Conservation (phyloP, 352 stramenopile genomes). For the Phytophthora idaei region DNA sequence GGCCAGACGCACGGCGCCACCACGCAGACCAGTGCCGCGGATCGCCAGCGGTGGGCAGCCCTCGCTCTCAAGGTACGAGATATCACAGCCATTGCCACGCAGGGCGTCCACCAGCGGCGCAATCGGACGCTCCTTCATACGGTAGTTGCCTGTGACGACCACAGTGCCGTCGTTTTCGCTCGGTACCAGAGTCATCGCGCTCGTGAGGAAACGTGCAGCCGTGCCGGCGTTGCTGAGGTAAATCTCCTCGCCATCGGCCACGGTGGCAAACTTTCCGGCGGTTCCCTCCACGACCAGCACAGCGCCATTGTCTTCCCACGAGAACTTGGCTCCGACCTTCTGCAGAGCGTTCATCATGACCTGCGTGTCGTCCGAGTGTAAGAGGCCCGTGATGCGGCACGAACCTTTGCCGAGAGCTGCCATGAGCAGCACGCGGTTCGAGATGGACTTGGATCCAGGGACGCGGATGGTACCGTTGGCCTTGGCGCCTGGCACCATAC, state of each 20-base stretch:
- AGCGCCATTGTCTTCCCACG: constrained; percentile 76
- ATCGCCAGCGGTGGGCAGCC: constrained; percentile 82
- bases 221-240: constrained; percentile 92
- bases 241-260: constrained; percentile 63
- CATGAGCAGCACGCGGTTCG: constrained; percentile 97
- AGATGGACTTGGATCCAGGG: constrained; percentile 98
- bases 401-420: constrained; percentile 90
- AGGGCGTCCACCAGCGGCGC: constrained; percentile 95
- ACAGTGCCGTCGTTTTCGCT: constrained; percentile 47
- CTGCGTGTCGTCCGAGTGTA: constrained; percentile 97
- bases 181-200: constrained; percentile 80
- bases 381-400: constrained; percentile 89
- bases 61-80: constrained; percentile 67
- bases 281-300: constrained; percentile 83
- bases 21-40: constrained; percentile 70
- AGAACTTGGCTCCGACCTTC: constrained; percentile 87
- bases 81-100: constrained; percentile 83
- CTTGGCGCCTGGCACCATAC: constrained; percentile 53
- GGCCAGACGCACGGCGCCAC: constrained; percentile 85
- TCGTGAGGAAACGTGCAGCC: constrained; percentile 95
- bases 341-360: constrained; percentile 98
- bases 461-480: constrained; percentile 81
- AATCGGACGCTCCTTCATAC: constrained; percentile 98
- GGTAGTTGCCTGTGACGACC: constrained; percentile 92
- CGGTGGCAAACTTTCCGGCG: constrained; percentile 58